Conservation (phyloP, 305 asterid genomes). For the Solanum hybrid region DNA sequence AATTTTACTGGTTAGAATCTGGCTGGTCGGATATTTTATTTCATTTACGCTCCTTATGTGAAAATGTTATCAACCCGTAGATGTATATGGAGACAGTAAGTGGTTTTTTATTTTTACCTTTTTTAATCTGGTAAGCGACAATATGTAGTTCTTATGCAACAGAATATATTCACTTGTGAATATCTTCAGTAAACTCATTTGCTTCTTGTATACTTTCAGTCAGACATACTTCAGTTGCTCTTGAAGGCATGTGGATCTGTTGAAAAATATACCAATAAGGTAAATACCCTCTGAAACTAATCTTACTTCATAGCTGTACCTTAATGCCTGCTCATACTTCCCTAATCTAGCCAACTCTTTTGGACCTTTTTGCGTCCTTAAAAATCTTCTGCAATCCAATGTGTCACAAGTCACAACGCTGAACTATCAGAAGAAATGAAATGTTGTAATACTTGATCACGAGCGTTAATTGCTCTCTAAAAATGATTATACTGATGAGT, state of each 20-base stretch:
- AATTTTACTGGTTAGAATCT: background rate
- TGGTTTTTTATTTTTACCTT: background rate
- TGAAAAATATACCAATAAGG: slow-evolving; percentile 44
- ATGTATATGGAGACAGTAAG: background rate
- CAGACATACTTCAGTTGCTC: slow-evolving; percentile 59
- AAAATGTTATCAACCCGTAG: background rate
- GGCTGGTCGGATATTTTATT: background rate
- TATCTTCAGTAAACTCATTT: background rate
- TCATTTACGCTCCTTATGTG: background rate
- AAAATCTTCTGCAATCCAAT: background rate
- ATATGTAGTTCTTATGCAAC: background rate
- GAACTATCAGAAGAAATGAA: background rate
- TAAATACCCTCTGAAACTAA: slow-evolving; percentile 10
- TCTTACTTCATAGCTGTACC: background rate
- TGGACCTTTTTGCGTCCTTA: background rate
- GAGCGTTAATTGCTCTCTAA: background rate
- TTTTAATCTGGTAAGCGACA: background rate
- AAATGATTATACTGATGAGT: background rate
- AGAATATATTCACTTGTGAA: background rate
- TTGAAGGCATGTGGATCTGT: slow-evolving; percentile 61
- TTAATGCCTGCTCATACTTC: background rate
- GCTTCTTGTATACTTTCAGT: slow-evolving; percentile 34
- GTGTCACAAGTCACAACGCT: background rate
- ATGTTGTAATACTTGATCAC: background rate
- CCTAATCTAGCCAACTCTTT: background rate